phyloP scores from a whole-genome alignment of 2,329 filamentous ascomycete genomes.

The Fusarium coffeatum region DNA sequence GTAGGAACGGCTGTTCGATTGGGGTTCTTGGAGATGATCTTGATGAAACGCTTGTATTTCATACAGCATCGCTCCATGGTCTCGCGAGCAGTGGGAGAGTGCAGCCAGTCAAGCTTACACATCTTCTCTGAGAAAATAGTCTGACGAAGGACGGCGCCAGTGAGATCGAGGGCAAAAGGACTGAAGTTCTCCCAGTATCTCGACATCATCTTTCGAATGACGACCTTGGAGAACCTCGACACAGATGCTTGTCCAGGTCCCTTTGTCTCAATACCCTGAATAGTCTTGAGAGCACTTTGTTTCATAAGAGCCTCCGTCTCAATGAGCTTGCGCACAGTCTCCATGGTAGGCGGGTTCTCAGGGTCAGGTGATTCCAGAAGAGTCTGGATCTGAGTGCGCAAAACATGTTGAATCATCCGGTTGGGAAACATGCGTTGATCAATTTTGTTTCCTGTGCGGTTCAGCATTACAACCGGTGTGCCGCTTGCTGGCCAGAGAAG shows the following conservation, averaged over 20 bases:
- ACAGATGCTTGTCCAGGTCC: not conserved
- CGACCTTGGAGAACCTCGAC: slow-evolving; percentile 52
- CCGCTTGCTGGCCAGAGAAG: slow-evolving; percentile 67
- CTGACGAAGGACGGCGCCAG: slow-evolving; percentile 74
- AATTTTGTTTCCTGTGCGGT: not conserved
- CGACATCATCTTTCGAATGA: slow-evolving; percentile 74
- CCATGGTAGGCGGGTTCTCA: slow-evolving; percentile 57
- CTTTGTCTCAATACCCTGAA: slow-evolving; percentile 30
- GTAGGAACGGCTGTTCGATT: slow-evolving; percentile 72
- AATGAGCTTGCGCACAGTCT: slow-evolving; percentile 62
- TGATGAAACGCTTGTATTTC: slow-evolving; percentile 74
- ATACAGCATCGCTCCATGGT: slow-evolving; percentile 73
- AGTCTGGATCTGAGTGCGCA: slow-evolving; percentile 57
- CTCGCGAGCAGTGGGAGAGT: slow-evolving; percentile 70
- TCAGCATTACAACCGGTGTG: slow-evolving; percentile 50
- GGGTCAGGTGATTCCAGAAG: slow-evolving; percentile 49
- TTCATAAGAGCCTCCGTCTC: slow-evolving; percentile 57
- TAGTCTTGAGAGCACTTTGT: slow-evolving; percentile 24
- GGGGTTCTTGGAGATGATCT: slow-evolving; percentile 64
- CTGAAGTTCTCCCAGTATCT: slow-evolving; percentile 77
- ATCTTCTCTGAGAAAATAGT: slow-evolving; percentile 78
- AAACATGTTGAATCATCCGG: slow-evolving; percentile 61
- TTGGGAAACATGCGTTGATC: slow-evolving; percentile 66
- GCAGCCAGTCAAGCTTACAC: slow-evolving; percentile 81
- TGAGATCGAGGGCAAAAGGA: slow-evolving; percentile 72